A percentile compares a stretch with the other conserved stretches of the same genome.
phyloP scores from a whole-genome alignment of 1,139 yeast species.

The Sugiyamaella pinicola region DNA sequence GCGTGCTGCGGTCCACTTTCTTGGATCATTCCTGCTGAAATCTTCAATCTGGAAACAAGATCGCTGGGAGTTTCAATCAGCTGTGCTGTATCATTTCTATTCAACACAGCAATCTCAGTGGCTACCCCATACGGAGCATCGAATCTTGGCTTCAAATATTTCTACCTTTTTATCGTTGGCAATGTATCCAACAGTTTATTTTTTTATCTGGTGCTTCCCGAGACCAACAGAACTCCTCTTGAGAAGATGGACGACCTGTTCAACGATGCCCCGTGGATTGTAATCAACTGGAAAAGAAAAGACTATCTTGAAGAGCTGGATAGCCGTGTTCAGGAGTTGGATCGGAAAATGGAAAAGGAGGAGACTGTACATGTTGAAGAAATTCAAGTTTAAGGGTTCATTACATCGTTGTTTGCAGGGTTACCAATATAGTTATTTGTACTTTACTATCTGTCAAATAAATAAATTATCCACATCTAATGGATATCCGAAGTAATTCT shows the following conservation, averaged over 20 bases:
- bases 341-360: neutral
- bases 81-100: conserved; percentile 31
- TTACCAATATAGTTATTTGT: too few relatives aligned
- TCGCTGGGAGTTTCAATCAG: conserved; percentile 68
- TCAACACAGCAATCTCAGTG: conserved; percentile 37
- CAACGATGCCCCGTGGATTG: neutral
- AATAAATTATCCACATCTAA: too few relatives aligned
- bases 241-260: conserved; percentile 35
- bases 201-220: conserved; percentile 41
- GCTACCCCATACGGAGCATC: conserved; percentile 31
- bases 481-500: too few relatives aligned
- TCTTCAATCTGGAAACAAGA: conserved; percentile 67
- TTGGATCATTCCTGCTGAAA: conserved; percentile 76
- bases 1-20: conserved; percentile 72
- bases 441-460: too few relatives aligned
- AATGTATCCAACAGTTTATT: conserved; percentile 39
- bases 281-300: neutral
- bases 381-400: neutral
- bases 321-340: neutral
- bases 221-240: conserved; percentile 38
- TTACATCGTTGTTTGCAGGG: too few relatives aligned
- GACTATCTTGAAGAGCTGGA: neutral
- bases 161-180: conserved; percentile 36
- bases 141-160: conserved; percentile 30
- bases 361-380: neutral